Evolutionary conservation across 345 rosid species (phyloP).

Genomic region (Cardiospermum halicacabum): DNA sequence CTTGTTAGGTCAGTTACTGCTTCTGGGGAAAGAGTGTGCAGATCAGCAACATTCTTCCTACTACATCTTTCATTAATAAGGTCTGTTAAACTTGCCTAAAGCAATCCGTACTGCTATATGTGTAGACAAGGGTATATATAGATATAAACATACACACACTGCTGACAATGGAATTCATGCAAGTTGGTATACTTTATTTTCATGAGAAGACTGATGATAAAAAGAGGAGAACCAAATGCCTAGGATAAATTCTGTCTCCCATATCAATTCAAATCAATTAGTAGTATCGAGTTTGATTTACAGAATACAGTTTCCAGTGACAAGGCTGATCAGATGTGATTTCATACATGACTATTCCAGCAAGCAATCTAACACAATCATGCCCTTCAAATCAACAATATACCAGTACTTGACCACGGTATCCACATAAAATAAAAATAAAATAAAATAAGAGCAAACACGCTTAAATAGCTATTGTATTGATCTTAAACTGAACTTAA

Average conservation of each 20-base stretch:
- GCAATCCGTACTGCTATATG: not conserved
- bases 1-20: conserved; percentile 9
- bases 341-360: not conserved
- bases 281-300: not conserved
- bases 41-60: conserved; percentile 8
- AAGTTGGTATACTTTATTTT: not conserved
- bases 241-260: not conserved
- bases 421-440: not conserved
- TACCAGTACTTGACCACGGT: not conserved
- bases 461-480: not conserved
- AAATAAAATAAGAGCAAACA: not conserved
- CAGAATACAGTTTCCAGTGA: not conserved
- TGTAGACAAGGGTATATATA: not conserved
- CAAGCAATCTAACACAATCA: not conserved
- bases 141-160: no score
- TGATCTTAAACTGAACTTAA: not conserved
- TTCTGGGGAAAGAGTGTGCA: not conserved
- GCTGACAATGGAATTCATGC: not conserved
- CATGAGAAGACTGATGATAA: not conserved
- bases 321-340: not conserved
- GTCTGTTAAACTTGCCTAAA: not conserved
- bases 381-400: not conserved
- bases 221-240: not conserved
- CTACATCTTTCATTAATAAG: not conserved
- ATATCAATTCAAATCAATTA: not conserved